Percentiles rank a stretch among this genome's conserved stretches.
Evolutionary conservation across 2,329 filamentous ascomycete genomes (phyloP).

Genomic region (Verticillium albo-atrum): DNA sequence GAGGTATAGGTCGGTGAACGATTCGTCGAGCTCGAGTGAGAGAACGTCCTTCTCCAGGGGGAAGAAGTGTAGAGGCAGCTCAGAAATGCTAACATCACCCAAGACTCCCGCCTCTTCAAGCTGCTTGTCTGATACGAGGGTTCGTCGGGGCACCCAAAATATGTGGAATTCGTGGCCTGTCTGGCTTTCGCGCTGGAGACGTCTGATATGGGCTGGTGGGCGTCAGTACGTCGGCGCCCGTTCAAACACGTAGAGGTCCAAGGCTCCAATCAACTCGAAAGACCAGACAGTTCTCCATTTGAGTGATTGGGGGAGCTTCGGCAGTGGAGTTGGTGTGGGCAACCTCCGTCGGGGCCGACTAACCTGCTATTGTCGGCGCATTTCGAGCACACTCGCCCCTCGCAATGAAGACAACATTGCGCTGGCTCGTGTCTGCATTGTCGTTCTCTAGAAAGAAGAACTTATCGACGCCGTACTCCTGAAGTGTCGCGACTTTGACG

Average conservation of each 20-base stretch:
- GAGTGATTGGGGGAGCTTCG: conserved; percentile 12
- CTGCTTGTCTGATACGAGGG: conserved; percentile 83
- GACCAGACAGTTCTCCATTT: too few relatives aligned
- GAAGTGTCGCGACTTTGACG: conserved; percentile 90
- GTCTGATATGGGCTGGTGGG: conserved; percentile 77
- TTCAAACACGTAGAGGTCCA: conserved; percentile 48
- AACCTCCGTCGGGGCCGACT: background rate
- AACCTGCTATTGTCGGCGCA: conserved; percentile 83
- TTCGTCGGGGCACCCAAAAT: conserved; percentile 92
- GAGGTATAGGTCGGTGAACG: conserved; percentile 83
- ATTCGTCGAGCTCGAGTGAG: conserved; percentile 83
- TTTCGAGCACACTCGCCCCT: conserved; percentile 84
- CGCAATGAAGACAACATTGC: conserved; percentile 91
- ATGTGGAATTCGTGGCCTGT: conserved; percentile 95
- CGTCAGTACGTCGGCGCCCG: conserved; percentile 8
- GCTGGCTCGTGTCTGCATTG: conserved; percentile 90
- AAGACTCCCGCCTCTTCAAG: conserved; percentile 90
- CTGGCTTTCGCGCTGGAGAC: conserved; percentile 80
- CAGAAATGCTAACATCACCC: conserved; percentile 84
- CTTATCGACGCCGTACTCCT: conserved; percentile 97
- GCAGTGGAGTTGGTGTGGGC: conserved; percentile 3
- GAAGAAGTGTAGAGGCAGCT: conserved; percentile 85
- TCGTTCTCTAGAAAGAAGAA: conserved; percentile 95
- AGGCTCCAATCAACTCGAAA: conserved; percentile 46
- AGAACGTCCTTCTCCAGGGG: conserved; percentile 87